phyloP scores from a whole-genome alignment of 176 grass and related monocot genomes.

The Paspalum notatum region DNA sequence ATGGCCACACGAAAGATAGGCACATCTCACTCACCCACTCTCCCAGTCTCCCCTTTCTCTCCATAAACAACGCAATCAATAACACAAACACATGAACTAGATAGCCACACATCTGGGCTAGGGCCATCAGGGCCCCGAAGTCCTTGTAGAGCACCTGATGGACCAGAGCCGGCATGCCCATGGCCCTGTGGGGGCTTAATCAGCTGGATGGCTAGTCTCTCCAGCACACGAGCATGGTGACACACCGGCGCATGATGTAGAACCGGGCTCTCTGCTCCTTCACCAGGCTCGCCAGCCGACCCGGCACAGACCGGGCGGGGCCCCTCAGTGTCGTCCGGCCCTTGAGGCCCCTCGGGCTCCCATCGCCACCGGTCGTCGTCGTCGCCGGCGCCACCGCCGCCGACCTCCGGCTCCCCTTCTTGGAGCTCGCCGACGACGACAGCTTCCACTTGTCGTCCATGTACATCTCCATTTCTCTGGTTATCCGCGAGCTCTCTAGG shows the following conservation, averaged over 20 bases:
- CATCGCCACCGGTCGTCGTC: neutral
- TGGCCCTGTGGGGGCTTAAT: too few species aligned
- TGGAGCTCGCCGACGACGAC: conserved; percentile 12
- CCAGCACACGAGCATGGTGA: conserved; percentile 86
- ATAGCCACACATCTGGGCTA: neutral
- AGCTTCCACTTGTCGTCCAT: conserved; percentile 53
- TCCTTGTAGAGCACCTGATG: neutral
- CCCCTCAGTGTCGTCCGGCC: neutral
- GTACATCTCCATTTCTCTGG: conserved; percentile 47
- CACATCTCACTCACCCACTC: neutral
- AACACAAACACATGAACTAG: neutral
- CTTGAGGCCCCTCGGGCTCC: conserved; percentile 4
- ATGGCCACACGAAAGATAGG: neutral
- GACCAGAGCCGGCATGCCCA: neutral
- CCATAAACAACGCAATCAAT: too few species aligned
- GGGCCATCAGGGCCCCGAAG: too few species aligned
- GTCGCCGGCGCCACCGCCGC: neutral
- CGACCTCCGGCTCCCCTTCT: conserved; percentile 35
- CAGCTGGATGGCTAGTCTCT: conserved; percentile 62
- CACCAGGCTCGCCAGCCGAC: conserved; percentile 53
- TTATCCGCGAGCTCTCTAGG: neutral
- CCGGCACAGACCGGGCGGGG: conserved; percentile 16
- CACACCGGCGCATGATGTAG: conserved; percentile 87
- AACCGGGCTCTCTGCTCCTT: conserved; percentile 82
- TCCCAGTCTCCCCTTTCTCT: too few species aligned